Evolutionary conservation across 805 yeast genomes (phyloP), one percentile per base, ranked within the genome.

Genomic region (Kazachstania kunashirensis): DNA sequence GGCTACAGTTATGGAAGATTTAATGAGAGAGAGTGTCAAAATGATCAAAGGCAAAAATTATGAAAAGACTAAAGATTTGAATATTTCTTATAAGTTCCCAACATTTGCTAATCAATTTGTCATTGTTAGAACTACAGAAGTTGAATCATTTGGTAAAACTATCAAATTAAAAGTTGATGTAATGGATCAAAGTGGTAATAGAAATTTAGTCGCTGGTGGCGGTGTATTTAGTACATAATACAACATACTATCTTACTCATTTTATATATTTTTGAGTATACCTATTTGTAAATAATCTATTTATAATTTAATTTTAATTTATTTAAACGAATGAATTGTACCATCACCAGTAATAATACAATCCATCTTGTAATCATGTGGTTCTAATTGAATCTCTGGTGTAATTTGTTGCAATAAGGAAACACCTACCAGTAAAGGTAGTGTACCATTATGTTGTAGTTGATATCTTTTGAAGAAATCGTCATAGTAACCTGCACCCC

Each of bases 401-500:
- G 52, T 44, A 5, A 57, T 23, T 34, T 59, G 64, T 31, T 59
- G 53, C 12, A 47, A 42, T 8, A 59, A 41, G 2, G 56, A 49
- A 6, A 59, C 39, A 1, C 62, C 63, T 13, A 59, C 38, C 9
- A 58, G 43, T 13, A 56, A 15, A 3, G 63, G 61, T 24, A 34
- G 36, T 21, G 39, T 37, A 9, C 39, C 31, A 15, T 50, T 45
- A 25, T 48, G 43, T 17, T 44, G 38, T 19, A 45, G 39, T 21
- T 34, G 36, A 46, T 75, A 75, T 34, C 80, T 60, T 31, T 66
- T 61, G 29, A 82, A 68, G 48, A 67, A 82, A 48, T 79, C 84
- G 55, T 89, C 98, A 55, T 92, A 89, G 56, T 74, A 86, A 0
- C 96, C 98, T 5, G 79, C 89, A 1, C 98, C 98, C 54, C 85